These are phyloP conservation scores for Kodamaea kaohsiungensis DNA, from an alignment of 805 yeast species.

Conservation along the genomic window DNA sequence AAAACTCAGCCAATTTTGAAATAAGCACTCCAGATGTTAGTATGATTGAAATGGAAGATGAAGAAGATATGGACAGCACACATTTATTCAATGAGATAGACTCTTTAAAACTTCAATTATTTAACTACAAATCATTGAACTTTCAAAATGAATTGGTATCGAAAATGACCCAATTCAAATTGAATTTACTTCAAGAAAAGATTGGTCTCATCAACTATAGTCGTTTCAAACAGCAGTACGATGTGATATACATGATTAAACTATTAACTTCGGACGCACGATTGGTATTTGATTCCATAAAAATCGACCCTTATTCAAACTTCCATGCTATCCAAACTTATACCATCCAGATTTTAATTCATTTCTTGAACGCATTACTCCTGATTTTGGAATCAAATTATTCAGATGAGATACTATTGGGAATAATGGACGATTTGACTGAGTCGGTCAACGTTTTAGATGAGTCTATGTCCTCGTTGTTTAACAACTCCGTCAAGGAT, in stretches of 20 bases:
- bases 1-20: slow-evolving; percentile 7
- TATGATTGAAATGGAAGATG: slow-evolving; percentile 6
- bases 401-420: not conserved
- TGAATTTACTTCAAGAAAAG: slow-evolving; percentile 10
- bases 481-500: not conserved
- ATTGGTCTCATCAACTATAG: not conserved
- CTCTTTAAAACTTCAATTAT: slow-evolving; percentile 17
- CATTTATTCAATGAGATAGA: slow-evolving; percentile 14
- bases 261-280: not conserved
- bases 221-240: not conserved
- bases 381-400: slow-evolving; percentile 3
- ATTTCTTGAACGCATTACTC: not conserved
- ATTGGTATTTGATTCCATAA: slow-evolving; percentile 3
- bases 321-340: not conserved
- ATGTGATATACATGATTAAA: slow-evolving; percentile 4
- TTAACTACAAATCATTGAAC: slow-evolving; percentile 11
- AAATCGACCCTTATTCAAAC: not conserved
- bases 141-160: slow-evolving; percentile 13
- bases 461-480: not conserved
- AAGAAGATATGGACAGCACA: slow-evolving; percentile 1
- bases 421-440: not conserved
- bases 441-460: not conserved
- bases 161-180: slow-evolving; percentile 14
- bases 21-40: slow-evolving; percentile 5
- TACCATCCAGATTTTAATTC: not conserved